These are phyloP conservation scores for Amanita rubescens DNA, from an alignment of 768 basidiomycete genomes.

Conservation along the genomic window DNA sequence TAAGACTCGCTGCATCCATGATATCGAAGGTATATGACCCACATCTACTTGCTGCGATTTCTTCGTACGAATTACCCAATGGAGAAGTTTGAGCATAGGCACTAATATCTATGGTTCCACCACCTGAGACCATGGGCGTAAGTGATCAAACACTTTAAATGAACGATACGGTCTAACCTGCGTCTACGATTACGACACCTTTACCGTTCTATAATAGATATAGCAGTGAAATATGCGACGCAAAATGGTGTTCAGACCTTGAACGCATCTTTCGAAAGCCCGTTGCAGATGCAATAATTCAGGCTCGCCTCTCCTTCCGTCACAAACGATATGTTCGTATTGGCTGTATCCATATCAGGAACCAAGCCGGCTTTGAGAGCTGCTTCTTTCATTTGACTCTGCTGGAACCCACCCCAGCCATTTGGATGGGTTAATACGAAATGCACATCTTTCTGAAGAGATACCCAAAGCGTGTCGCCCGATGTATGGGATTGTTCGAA, in stretches of 20 bases:
- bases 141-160: neutral
- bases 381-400: slow-evolving; percentile 36
- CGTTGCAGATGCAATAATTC: slow-evolving; percentile 39
- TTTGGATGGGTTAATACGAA: slow-evolving; percentile 46
- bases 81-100: slow-evolving; percentile 27
- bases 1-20: neutral
- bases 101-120: slow-evolving; percentile 42
- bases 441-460: slow-evolving; percentile 28
- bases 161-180: slow-evolving; percentile 15
- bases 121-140: slow-evolving; percentile 15
- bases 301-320: too few species aligned
- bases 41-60: slow-evolving; percentile 33
- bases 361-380: slow-evolving; percentile 37
- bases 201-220: slow-evolving; percentile 11
- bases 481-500: slow-evolving; percentile 30
- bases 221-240: neutral
- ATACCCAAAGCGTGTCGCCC: slow-evolving; percentile 31
- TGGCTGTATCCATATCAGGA: slow-evolving; percentile 19
- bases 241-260: slow-evolving; percentile 13
- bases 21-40: neutral
- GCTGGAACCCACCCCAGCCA: too few species aligned
- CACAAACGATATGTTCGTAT: slow-evolving; percentile 39
- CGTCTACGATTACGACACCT: slow-evolving; percentile 37
- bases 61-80: slow-evolving; percentile 23
- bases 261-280: slow-evolving; percentile 27